Base-by-base conservation (phyloP, 2,329 filamentous ascomycete species). In the Macroventuria anomochaeta region DNA sequence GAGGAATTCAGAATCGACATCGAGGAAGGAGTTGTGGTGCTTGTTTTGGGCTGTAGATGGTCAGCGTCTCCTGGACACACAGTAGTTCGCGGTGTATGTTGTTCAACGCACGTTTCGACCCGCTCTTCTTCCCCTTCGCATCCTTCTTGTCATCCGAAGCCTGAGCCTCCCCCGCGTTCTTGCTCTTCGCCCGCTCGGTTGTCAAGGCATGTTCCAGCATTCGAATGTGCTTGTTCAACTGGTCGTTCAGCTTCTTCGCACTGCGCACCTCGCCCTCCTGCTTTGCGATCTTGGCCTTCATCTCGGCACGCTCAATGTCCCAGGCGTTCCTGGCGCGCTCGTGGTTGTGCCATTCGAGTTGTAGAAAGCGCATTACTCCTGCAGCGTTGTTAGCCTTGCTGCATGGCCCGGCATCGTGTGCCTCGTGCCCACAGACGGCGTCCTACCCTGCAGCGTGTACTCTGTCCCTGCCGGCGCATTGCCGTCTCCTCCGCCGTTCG, bases 361-460 rank as follows among this genome's bases (percentile, higher is more conserved):
- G 95, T 32, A 99, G 86, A 75, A 99, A 99, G 76, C 95, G 93
- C 95, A 99, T 99, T 31, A 99, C 95, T 72, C 95, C 91, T 95
- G 64, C 28, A 48, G 11, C 13, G 26, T 32, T 51, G 53, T 71
- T 55, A 72, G 64, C 55, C 46, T 40, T 29, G 21, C 29, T 23
- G 36, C 36, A 8, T 48, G 46, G 46, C 46, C 43, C 39, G 36
- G 28, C 47, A 31, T 31, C 21, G 37, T 52, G 26, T 36, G 48
- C 40, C 39, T 52, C 40, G 43, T 51, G 53, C 44, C 37, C 37
- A 46, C 48, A 41, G 34, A 10, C 31, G 41, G 37, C 46, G 23
- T 32, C 59, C 68, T 72, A 89, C 87, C 87, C 80, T 89, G 87
- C 61, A 90, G 73, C 51, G 87, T 89, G 71, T 90, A 90, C 71